Conservation (phyloP, 345 rosid genomes). For the Pistacia atlantica region DNA sequence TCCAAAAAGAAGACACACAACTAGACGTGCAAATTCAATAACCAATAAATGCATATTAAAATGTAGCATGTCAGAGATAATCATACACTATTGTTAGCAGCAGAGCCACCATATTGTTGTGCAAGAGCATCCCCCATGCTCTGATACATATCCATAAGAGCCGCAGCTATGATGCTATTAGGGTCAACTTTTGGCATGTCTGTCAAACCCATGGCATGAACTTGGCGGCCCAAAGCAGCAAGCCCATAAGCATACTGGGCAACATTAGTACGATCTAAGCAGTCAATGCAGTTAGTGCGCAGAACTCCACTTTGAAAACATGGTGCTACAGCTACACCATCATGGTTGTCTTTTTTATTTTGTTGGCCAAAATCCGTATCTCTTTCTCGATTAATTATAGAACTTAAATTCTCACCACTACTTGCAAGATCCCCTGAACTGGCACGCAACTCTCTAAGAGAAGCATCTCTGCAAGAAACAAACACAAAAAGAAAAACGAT, state of each 20-base stretch:
- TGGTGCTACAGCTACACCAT: conserved; percentile 56
- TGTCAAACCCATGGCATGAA: conserved; percentile 83
- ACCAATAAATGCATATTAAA: conserved; percentile 4
- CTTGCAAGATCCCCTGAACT: conserved; percentile 70
- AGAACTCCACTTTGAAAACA: conserved; percentile 91
- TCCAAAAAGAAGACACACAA: conserved; percentile 9
- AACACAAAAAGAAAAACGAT: conserved; percentile 5
- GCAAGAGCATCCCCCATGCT: conserved; percentile 99
- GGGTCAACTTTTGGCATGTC: conserved; percentile 82
- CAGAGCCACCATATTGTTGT: conserved; percentile 98
- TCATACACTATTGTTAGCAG: conserved; percentile 89
- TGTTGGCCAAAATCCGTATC: conserved; percentile 54
- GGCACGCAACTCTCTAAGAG: conserved; percentile 72
- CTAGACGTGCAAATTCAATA: neutral
- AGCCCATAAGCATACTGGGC: conserved; percentile 98
- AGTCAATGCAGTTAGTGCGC: conserved; percentile 98
- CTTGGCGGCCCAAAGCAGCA: conserved; percentile 92
- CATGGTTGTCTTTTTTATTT: conserved; percentile 37
- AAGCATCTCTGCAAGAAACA: conserved; percentile 50
- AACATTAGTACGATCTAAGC: conserved; percentile 98
- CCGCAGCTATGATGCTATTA: conserved; percentile 86
- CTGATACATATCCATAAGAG: conserved; percentile 98
- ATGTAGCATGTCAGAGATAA: neutral
- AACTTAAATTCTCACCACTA: conserved; percentile 54
- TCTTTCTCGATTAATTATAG: conserved; percentile 51